phyloP scores from a whole-genome alignment of 768 basidiomycete genomes.

The Leucosporidium creatinivorum region DNA sequence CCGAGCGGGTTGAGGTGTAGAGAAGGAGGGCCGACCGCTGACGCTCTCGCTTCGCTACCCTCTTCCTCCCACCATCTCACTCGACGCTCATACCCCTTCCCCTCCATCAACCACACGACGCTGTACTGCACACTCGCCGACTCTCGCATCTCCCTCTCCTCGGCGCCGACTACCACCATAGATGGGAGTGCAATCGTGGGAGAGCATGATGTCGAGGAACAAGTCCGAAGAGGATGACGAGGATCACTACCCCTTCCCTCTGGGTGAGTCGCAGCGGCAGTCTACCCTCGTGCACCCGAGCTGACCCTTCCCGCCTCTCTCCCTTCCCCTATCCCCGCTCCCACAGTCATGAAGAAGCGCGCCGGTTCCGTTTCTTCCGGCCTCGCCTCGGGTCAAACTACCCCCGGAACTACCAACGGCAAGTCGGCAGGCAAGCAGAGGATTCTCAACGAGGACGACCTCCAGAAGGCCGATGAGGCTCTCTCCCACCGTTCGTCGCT shows the following conservation, averaged over 20 bases:
- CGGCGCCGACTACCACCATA: conserved; percentile 5
- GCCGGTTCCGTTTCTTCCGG: conserved; percentile 48
- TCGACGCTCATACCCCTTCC: no score
- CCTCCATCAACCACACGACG: no score
- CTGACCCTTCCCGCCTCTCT: background rate
- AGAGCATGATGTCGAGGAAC: conserved; percentile 13
- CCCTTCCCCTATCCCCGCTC: conserved; percentile 44
- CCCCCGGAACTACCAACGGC: conserved; percentile 44
- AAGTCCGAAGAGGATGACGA: conserved; percentile 67
- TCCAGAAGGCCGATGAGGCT: conserved; percentile 79
- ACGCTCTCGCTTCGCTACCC: no score
- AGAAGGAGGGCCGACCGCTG: no score
- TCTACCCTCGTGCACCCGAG: background rate
- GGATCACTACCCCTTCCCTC: conserved; percentile 61
- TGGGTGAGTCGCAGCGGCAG: background rate
- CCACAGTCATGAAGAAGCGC: conserved; percentile 72
- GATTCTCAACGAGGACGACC: conserved; percentile 78
- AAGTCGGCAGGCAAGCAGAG: conserved; percentile 39
- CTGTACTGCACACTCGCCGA: no score
- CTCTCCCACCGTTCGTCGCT: conserved; percentile 44
- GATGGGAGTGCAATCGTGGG: conserved; percentile 21
- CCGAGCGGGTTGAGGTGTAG: background rate
- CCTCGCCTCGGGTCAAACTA: conserved; percentile 60
- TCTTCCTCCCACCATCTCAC: no score
- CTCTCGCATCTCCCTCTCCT: conserved; percentile 24